Conservation (phyloP, 1,139 yeast species). For the Hansenula sp. region DNA sequence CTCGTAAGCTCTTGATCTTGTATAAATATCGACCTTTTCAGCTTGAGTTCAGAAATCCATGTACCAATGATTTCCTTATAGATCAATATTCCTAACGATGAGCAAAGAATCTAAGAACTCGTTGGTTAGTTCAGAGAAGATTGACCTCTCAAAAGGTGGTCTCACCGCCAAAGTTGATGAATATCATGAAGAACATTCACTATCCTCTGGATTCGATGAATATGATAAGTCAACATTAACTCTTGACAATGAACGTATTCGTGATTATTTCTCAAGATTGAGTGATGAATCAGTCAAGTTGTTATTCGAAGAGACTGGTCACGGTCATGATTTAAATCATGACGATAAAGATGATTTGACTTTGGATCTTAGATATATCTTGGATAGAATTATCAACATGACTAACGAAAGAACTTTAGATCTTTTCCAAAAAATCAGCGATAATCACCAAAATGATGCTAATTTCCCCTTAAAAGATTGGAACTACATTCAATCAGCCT, state of each 20-base stretch:
- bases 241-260: not conserved
- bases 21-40: no score
- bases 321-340: constrained; percentile 9
- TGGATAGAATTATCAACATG: constrained; percentile 31
- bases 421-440: constrained; percentile 29
- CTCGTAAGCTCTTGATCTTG: no score
- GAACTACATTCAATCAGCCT: constrained; percentile 24
- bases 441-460: constrained; percentile 38
- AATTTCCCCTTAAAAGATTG: constrained; percentile 41
- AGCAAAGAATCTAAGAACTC: no score
- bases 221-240: not conserved
- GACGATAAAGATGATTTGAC: constrained; percentile 9
- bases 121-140: no score
- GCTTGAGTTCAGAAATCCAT: no score
- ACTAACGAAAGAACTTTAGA: constrained; percentile 36
- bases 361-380: constrained; percentile 12
- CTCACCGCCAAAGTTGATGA: no score
- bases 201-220: no score
- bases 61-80: no score
- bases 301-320: constrained; percentile 10
- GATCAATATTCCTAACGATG: no score
- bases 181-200: no score
- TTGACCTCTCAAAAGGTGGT: no score
- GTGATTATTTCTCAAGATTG: not conserved
- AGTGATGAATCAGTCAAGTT: not conserved